Base-by-base conservation (phyloP, 768 basidiomycete genomes). In the Suillus sp. region DNA sequence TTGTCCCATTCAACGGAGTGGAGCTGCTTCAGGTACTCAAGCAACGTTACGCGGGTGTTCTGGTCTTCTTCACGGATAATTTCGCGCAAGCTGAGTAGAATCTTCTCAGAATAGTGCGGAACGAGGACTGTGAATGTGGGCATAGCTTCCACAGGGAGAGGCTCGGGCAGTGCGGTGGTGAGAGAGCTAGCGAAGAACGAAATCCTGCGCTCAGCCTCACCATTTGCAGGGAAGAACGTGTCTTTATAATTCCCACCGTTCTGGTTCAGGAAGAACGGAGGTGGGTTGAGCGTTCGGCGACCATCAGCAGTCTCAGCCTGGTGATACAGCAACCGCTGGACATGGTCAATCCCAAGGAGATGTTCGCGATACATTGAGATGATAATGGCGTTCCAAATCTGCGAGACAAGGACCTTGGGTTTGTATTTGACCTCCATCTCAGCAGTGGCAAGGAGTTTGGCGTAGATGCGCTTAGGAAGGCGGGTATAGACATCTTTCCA, bases 361-460 rank as follows among this genome's bases (percentile, higher is more conserved):
- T 99, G 97, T 72, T 99, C 97, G 70, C 97, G 90, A 77, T 99
- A 99, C 97, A 99, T 99, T 61, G 96, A 99, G 66, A 99, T 99
- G 77, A 99, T 96, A 78, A 99, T 84, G 51, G 97, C 97, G 75
- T 99, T 99, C 97, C 97, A 99, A 35, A 99, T 90, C 79, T 99
- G 97, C 22, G 96, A 98, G 45, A 99, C 97, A 35, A 99, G 85
- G 61, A 99, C 94, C 84, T 99, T 99, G 63, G 97, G 97, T 78
- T 99, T 99, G 81, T 99, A 99, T 78, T 98, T 98, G 77, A 97
- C 88, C 74, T 99, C 97, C 97, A 99, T 99, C 72, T 99, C 96
- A 2, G 84, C 87, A 0, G 96, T 99, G 22, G 97, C 95, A 61
- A 99, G 80, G 35, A 99, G 78, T 80, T 99, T 99, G 67, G 96